Evolutionary conservation across 768 basidiomycete genomes (phyloP), one percentile per base, ranked within the genome.

Genomic region (Termitomyces bulborhizus): DNA sequence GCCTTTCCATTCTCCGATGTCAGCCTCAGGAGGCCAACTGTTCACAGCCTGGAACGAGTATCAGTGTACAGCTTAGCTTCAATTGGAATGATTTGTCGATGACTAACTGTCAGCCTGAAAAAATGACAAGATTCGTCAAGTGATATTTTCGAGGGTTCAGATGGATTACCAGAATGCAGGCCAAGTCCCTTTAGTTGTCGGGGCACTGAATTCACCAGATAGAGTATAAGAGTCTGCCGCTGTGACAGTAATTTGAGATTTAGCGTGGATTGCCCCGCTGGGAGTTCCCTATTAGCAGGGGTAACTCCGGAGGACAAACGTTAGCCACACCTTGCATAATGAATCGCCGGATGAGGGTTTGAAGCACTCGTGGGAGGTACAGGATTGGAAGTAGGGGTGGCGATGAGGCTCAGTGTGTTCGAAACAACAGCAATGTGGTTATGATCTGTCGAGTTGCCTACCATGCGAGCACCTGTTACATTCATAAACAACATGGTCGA

Each of bases 1-100:
- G 31, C 75, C 74, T 63, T 76, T 77, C 75, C 75, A 76, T 65
- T 77, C 76, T 8, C 73, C 74, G 31, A 76, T 72, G 55, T 76
- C 75, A 6, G 65, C 57, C 60, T 77, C 76, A 3, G 76, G 76
- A 12, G 75, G 75, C 75, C 75, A 76, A 51, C 71, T 57, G 49
- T 68, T 68, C 12, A 76, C 75, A 15, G 73, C 73, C 71, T 73
- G 27, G 18, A 8, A 34, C 26, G 34, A 6, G 24, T 29, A n/a
- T 51, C 32, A 56, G n/a, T 46, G 8, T 42, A 13, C 18, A 31
- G 40, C 32, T 52, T 52, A 15, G 6, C 1, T 26, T 4, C 3
- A n/a, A 24, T 32, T 12, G n/a, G 2, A 39, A 37, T 36, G 11
- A 18, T 16, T 1, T 13, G 47, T 24, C 21, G 24, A 27, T 13